phyloP scores from a whole-genome alignment of 805 yeast genomes.

The Komagataella mondaviorum region DNA sequence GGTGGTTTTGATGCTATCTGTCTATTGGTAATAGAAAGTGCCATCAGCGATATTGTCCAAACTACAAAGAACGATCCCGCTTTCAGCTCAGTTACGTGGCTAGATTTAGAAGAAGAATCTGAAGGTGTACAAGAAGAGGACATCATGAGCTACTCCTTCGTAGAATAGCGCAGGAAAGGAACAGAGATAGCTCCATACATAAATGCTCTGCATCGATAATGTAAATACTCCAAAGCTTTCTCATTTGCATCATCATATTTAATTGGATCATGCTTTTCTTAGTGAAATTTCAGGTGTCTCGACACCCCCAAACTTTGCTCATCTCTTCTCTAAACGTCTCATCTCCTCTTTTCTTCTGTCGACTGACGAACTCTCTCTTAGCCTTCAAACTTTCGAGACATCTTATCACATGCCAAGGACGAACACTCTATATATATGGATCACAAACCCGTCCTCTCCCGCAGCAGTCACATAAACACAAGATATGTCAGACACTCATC shows the following conservation, averaged over 20 bases:
- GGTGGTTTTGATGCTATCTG: slow-evolving; percentile 95
- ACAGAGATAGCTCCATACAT: neutral
- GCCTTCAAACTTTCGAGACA: neutral
- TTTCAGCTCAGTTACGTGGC: slow-evolving; percentile 39
- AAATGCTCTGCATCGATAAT: neutral
- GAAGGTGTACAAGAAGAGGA: slow-evolving; percentile 41
- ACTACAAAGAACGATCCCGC: neutral
- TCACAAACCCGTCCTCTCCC: neutral
- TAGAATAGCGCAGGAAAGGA: neutral
- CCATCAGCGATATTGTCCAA: slow-evolving; percentile 20
- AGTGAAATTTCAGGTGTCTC: neutral
- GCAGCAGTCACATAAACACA: neutral
- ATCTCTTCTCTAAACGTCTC: neutral
- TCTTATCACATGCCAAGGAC: neutral
- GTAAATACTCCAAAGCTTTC: neutral
- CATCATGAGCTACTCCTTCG: slow-evolving; percentile 14
- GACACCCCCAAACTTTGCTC: neutral
- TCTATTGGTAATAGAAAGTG: slow-evolving; percentile 40
- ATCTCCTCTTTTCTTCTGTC: neutral
- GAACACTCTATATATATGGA: neutral
- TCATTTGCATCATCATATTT: neutral
- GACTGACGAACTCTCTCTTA: neutral
- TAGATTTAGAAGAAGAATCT: slow-evolving; percentile 49
- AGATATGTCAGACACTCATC: slow-evolving; percentile 23
- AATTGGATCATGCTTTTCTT: too few relatives aligned